Base-by-base conservation (phyloP, 1,284 basidiomycete genomes). In the Quambalaria eucalypti region DNA sequence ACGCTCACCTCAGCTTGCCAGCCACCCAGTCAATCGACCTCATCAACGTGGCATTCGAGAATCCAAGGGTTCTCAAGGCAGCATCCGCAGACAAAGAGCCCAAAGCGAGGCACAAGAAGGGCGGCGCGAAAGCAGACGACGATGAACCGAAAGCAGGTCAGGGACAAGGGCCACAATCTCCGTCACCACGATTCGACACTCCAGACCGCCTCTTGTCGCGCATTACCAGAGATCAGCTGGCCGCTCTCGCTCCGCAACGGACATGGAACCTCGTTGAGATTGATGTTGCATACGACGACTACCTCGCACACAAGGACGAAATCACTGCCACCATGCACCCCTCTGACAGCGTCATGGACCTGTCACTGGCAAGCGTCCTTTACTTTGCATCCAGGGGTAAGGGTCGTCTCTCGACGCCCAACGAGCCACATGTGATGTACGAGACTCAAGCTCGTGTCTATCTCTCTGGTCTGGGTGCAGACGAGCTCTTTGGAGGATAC, bases 41-140 rank as follows among this genome's bases (percentile, higher is more conserved):
- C 0, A 78, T 99, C 23, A 98, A 97, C 68, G 91, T 99, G 2
- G 90, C 88, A 0, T 98, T 99, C 65, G 89, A 95, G 72, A 95
- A 95, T 69, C 89, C 90, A 9, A 82, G 88, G 2, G 70, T 78
- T 83, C 25, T 81, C 49, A 81, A 65, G 57, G 78, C 59, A 26
- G 58, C 63, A n/a, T n/a, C n/a, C n/a, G n/a, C n/a, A n/a, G n/a
- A n/a, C n/a, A 53, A 6, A 59, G 31, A 54, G 26, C 29, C 4
- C 16, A 33, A 8, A 28, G 51, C 4, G 14, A 10, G 31, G 9
- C 46, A 28, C 4, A 7, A 12, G 21, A 16, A 26, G 12, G 36
- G 12, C 4, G 28, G 28, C 19, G 23, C 10, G 29, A 46, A 19
- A 10, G n/a, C 50, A 51, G 6, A 8, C n/a, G n/a, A n/a, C n/a